Base-by-base conservation (phyloP, 2,329 filamentous ascomycete species). In the Macrophomina tecta region DNA sequence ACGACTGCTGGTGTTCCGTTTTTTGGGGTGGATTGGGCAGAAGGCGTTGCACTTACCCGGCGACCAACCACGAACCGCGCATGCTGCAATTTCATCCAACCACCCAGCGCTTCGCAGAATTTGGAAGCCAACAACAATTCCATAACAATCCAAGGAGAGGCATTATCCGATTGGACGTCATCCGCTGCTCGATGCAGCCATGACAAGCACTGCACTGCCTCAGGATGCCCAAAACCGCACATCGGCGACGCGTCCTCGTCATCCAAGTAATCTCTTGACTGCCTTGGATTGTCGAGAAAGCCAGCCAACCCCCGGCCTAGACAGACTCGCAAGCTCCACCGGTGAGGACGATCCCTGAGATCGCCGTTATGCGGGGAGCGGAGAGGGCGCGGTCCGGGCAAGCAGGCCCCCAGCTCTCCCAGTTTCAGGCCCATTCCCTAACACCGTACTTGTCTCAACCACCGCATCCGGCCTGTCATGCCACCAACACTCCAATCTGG, bases 341-440 rank as follows among this genome's bases (percentile, higher is more conserved):
- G 45, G 32, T 23, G 32, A 36, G 42, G 53, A 28, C 36, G 3
- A n/a, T 30, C 30, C 32, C 32, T 38, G 32, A 30, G 45, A 38
- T 49, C 58, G 30, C n/a, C 58, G 42, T 62, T 62, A 62, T 62
- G 58, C 58, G 58, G 58, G 58, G 58, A 23, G 30, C 58, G 58
- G 58, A 62, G 46, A 36, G 16, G 42, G n/a, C 16, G 58, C 58
- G 58, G 32, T 40, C 58, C 58, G 58, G 32, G 42, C 28, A n/a
- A 23, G 18, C 3, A 62, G 58, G 42, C 42, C 42, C 58, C 58
- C 58, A 62, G 58, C 45, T 49, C 8, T 62, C 30, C 58, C 58
- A 49, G 58, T 62, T 62, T 62, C 58, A 62, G 58, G 4, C 23
- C 5, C 4, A 4, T 8, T 12, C 23, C 8, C 58, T 49, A 42